Percentiles rank a stretch among this genome's conserved stretches.
Evolutionary conservation across 73 alveolate species (phyloP).

Genomic region (Paramecium tetraurelia): DNA sequence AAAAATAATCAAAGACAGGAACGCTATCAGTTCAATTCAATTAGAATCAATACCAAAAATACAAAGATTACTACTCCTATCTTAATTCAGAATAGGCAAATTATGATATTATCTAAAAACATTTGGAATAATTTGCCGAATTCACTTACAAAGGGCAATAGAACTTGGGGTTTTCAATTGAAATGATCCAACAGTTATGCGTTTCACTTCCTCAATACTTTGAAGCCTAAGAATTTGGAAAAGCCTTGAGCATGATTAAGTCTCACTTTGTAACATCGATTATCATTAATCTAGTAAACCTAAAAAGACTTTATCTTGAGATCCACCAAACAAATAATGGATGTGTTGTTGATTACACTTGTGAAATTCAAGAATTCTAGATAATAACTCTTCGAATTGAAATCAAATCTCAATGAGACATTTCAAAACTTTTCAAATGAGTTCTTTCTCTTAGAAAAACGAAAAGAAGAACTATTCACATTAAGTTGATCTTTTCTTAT

Average conservation of each 20-base stretch:
- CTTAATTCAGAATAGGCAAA: not conserved
- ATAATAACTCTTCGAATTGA: not conserved
- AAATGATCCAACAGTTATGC: not conserved
- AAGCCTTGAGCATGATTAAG: not conserved
- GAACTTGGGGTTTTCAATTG: not conserved
- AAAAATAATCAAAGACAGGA: constrained; percentile 10
- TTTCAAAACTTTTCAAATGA: not conserved
- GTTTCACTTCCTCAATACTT: not conserved
- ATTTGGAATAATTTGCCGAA: constrained; percentile 3
- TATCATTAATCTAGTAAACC: not conserved
- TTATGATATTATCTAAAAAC: not conserved
- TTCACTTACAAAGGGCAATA: not conserved
- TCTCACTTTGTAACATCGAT: not conserved
- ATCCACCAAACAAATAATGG: not conserved
- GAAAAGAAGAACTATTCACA: constrained; percentile 32
- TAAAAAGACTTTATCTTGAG: not conserved
- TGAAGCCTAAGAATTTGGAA: not conserved
- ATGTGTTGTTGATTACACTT: not conserved
- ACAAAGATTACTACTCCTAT: not conserved
- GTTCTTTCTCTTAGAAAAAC: not conserved
- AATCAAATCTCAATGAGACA: not conserved
- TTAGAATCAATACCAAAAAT: not conserved
- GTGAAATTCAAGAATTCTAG: not conserved
- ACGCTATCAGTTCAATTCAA: not conserved
- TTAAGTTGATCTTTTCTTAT: not conserved